phyloP scores from a whole-genome alignment of 345 rosid genomes.

The Hypericum perforatum region DNA sequence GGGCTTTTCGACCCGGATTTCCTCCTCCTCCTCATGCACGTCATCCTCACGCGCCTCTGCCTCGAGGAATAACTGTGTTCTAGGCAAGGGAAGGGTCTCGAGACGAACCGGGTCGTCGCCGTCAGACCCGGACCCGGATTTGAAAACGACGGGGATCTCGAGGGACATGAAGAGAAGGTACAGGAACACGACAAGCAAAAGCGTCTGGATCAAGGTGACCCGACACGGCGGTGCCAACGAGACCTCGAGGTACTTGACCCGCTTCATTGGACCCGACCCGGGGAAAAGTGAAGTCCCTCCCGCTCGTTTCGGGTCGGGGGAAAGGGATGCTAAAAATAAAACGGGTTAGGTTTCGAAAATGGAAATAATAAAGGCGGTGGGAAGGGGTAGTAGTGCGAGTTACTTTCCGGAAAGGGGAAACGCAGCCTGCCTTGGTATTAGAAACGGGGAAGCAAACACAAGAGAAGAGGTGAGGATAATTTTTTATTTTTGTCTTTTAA shows the following conservation, averaged over 20 bases:
- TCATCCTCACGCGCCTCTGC: conserved; percentile 5
- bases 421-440: too few relatives aligned
- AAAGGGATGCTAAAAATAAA: too few relatives aligned
- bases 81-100: conserved; percentile 21
- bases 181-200: conserved; percentile 27
- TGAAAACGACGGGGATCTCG: conserved; percentile 38
- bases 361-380: too few relatives aligned
- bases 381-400: too few relatives aligned
- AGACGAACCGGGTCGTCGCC: conserved; percentile 17
- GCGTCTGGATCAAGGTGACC: conserved; percentile 28
- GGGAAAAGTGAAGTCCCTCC: too few relatives aligned
- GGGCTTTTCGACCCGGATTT: conserved; percentile 11
- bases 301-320: too few relatives aligned
- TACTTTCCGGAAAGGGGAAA: too few relatives aligned
- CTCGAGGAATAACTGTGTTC: conserved; percentile 23
- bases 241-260: conserved; percentile 25
- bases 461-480: too few relatives aligned
- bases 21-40: not conserved
- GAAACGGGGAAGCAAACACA: too few relatives aligned
- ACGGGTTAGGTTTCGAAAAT: too few relatives aligned
- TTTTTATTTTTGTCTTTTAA: too few relatives aligned
- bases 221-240: conserved; percentile 27
- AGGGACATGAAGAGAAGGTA: conserved; percentile 38
- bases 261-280: conserved; percentile 22
- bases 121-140: conserved; percentile 19